Percentiles rank a stretch among this genome's conserved stretches.
Evolutionary conservation across 2,329 filamentous ascomycete genomes (phyloP).

Genomic region (Mollisia scopiformis): DNA sequence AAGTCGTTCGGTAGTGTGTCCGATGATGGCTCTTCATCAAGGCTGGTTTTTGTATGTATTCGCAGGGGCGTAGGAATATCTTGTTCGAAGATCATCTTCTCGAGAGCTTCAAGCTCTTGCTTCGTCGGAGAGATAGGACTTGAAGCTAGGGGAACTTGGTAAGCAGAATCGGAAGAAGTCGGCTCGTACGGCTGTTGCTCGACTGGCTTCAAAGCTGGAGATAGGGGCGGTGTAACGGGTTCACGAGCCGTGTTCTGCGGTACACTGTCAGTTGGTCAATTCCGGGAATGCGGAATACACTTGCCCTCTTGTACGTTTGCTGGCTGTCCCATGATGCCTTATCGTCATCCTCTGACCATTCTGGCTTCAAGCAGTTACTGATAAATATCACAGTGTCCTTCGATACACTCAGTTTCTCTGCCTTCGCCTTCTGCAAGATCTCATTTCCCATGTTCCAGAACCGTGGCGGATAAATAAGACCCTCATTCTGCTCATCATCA

Average conservation of each 20-base stretch:
- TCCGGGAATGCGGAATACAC: neutral
- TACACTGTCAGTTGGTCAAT: neutral
- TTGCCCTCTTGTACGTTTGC: slow-evolving; percentile 29
- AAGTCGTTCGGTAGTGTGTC: slow-evolving; percentile 44
- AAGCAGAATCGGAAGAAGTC: slow-evolving; percentile 27
- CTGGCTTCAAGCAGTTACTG: slow-evolving; percentile 17
- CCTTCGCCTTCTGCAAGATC: slow-evolving; percentile 26
- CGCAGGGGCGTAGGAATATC: slow-evolving; percentile 30
- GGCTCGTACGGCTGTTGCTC: slow-evolving; percentile 28
- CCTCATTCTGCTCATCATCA: slow-evolving; percentile 31
- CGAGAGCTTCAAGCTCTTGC: slow-evolving; percentile 29
- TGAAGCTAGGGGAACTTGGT: slow-evolving; percentile 28
- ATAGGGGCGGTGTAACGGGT: slow-evolving; percentile 36
- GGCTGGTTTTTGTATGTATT: neutral
- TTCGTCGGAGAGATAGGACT: slow-evolving; percentile 29
- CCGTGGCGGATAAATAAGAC: slow-evolving; percentile 25
- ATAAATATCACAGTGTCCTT: slow-evolving; percentile 31
- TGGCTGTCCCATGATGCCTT: slow-evolving; percentile 24
- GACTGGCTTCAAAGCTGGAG: slow-evolving; percentile 21
- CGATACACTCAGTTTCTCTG: slow-evolving; percentile 32
- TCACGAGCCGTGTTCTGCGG: slow-evolving; percentile 27
- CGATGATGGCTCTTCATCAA: neutral
- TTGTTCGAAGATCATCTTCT: slow-evolving; percentile 33
- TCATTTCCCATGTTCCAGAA: slow-evolving; percentile 21
- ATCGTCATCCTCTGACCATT: slow-evolving; percentile 29